phyloP scores from a whole-genome alignment of 805 yeast species.

The Yarrowia osloensis region DNA sequence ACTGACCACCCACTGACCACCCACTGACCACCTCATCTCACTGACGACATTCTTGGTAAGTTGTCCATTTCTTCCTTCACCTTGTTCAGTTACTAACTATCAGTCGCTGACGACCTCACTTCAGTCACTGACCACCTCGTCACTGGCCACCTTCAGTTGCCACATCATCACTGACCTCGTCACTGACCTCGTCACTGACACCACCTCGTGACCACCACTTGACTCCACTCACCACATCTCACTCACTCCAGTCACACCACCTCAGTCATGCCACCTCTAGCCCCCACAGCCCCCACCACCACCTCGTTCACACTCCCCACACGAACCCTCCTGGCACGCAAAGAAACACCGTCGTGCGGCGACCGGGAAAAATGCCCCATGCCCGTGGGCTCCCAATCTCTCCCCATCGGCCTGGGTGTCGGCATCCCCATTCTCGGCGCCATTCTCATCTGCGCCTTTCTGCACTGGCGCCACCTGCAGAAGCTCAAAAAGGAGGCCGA shows the following conservation, averaged over 20 bases:
- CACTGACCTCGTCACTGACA: too few relatives aligned
- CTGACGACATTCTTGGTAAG: too few relatives aligned
- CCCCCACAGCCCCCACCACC: background rate
- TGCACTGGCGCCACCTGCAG: constrained; percentile 42
- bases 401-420: constrained; percentile 44
- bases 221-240: background rate
- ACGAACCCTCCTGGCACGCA: constrained; percentile 17
- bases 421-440: constrained; percentile 46
- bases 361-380: constrained; percentile 34
- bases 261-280: background rate
- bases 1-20: too few relatives aligned
- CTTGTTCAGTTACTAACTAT: too few relatives aligned
- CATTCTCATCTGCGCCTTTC: constrained; percentile 38
- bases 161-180: too few relatives aligned
- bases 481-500: constrained; percentile 44
- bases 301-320: background rate
- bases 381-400: constrained; percentile 34
- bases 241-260: background rate
- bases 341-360: constrained; percentile 17
- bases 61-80: too few relatives aligned
- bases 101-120: too few relatives aligned
- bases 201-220: too few relatives aligned
- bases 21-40: too few relatives aligned
- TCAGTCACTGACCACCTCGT: too few relatives aligned
- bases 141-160: too few relatives aligned